Evolutionary conservation across 1,139 yeast genomes (phyloP).

Genomic region (Zygosaccharomyces sapae): DNA sequence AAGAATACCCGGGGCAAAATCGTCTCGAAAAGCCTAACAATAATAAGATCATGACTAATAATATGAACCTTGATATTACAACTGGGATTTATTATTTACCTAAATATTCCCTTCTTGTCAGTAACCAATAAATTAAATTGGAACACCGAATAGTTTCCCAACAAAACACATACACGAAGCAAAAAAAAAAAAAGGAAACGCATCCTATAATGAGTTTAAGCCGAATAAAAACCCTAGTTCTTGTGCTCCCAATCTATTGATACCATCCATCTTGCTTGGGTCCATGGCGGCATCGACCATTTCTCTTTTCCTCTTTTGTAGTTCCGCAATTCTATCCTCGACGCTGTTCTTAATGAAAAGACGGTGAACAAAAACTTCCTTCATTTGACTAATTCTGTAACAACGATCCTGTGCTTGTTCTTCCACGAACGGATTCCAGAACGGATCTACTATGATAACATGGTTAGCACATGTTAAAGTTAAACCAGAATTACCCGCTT

Average conservation of each 20-base stretch:
- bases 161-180: neutral
- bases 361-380: slow-evolving; percentile 70
- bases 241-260: slow-evolving; percentile 60
- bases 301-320: slow-evolving; percentile 71
- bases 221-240: slow-evolving; percentile 83
- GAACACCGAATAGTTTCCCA: too few species aligned
- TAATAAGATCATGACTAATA: too few species aligned
- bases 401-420: slow-evolving; percentile 96
- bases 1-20: neutral
- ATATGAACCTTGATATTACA: neutral
- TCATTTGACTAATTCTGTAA: slow-evolving; percentile 84
- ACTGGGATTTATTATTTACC: neutral
- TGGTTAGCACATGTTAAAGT: slow-evolving; percentile 92
- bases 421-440: slow-evolving; percentile 96
- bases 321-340: slow-evolving; percentile 76
- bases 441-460: slow-evolving; percentile 85
- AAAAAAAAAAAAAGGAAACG: neutral
- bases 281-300: slow-evolving; percentile 79
- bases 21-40: neutral
- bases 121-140: neutral
- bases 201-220: slow-evolving; percentile 40
- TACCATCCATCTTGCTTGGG: slow-evolving; percentile 62
- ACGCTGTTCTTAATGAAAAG: slow-evolving; percentile 64
- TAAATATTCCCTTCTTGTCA: neutral
- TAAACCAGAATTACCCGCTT: slow-evolving; percentile 90